These are phyloP conservation scores for Podila epicladia DNA, from an alignment of 192 early-diverging fungal species.

Conservation along the genomic window DNA sequence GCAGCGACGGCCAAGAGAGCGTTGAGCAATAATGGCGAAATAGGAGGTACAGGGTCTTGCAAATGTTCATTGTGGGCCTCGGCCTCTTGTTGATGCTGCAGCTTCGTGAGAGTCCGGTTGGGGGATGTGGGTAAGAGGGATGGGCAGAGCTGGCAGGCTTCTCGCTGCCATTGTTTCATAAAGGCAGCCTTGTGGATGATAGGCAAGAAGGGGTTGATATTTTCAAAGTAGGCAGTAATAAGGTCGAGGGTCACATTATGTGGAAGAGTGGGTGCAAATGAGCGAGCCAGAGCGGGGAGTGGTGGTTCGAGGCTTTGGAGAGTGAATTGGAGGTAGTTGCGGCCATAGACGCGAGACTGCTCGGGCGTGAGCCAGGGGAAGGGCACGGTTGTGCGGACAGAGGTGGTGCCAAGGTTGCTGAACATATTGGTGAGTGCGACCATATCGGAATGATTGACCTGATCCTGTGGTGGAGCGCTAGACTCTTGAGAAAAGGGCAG, in stretches of 20 bases:
- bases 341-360: constrained; percentile 42
- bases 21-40: constrained; percentile 53
- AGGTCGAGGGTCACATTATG: constrained; percentile 11
- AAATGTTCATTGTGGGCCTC: constrained; percentile 32
- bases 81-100: constrained; percentile 11
- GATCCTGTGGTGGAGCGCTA: constrained; percentile 16
- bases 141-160: constrained; percentile 22
- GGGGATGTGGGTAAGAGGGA: not conserved
- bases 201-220: constrained; percentile 32
- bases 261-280: constrained; percentile 2
- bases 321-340: constrained; percentile 47
- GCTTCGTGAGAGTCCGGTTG: not conserved
- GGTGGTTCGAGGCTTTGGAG: constrained; percentile 35
- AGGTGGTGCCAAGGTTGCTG: constrained; percentile 37
- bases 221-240: constrained; percentile 28
- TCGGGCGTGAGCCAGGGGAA: constrained; percentile 50
- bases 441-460: constrained; percentile 29
- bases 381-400: constrained; percentile 40
- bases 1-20: constrained; percentile 49
- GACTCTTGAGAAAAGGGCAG: constrained; percentile 32
- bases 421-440: constrained; percentile 40
- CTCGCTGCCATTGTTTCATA: constrained; percentile 45
- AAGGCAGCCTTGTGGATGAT: constrained; percentile 29
- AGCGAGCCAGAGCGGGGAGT: constrained; percentile 21
- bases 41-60: constrained; percentile 29